Evolutionary conservation across 2,329 filamentous ascomycete genomes (phyloP).

Genomic region (Boeremia exigua): DNA sequence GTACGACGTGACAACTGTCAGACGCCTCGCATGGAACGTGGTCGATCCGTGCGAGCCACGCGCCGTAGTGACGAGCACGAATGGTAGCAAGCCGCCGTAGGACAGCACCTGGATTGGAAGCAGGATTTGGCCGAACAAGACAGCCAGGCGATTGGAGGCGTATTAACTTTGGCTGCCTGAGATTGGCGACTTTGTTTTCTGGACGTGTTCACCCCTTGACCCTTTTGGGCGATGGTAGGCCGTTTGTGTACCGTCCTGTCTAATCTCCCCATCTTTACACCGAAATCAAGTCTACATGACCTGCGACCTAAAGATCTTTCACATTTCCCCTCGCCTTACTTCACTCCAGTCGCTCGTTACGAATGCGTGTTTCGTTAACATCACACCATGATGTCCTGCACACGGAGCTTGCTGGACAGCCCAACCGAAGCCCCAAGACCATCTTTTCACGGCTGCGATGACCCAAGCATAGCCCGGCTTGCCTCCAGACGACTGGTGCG

Average conservation of each 20-base stretch:
- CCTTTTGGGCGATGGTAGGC: conserved; percentile 4
- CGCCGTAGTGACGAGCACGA: conserved; percentile 1
- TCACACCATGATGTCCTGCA: conserved; percentile 26
- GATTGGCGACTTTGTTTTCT: conserved; percentile 24
- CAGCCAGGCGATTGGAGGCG: background rate
- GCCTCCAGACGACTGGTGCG: conserved; percentile 17
- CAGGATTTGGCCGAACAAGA: conserved; percentile 6
- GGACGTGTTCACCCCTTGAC: conserved; percentile 12
- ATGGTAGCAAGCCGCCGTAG: conserved; percentile 18
- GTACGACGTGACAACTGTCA: conserved; percentile 10
- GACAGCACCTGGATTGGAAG: conserved; percentile 11
- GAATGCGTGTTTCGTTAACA: background rate
- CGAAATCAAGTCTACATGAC: background rate
- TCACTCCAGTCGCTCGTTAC: background rate
- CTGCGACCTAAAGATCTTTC: background rate
- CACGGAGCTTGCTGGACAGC: conserved; percentile 23
- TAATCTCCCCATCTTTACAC: conserved; percentile 9
- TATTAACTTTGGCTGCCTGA: conserved; percentile 17
- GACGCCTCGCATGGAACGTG: conserved; percentile 1
- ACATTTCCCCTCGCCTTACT: background rate
- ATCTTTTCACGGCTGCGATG: conserved; percentile 21
- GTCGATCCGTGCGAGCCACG: conserved; percentile 2
- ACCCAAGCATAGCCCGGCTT: conserved; percentile 16
- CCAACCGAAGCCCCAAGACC: conserved; percentile 25
- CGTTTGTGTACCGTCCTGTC: conserved; percentile 19